Percentiles rank a stretch among this genome's conserved stretches.
phyloP scores from a whole-genome alignment of 192 early-diverging fungal genomes.

The Entomortierella chlamydospora region DNA sequence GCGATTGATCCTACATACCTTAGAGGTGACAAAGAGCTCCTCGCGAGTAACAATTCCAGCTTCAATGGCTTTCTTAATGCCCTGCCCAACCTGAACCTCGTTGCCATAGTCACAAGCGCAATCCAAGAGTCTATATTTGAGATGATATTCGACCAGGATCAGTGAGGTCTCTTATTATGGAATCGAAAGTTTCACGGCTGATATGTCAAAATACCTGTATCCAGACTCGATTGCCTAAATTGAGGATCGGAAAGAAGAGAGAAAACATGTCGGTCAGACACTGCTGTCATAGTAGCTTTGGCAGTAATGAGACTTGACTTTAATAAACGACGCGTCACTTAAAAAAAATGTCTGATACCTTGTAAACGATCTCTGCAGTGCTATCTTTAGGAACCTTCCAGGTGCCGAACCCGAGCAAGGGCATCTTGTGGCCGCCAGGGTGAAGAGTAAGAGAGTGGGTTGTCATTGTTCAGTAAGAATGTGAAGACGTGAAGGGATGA shows the following conservation, averaged over 20 bases:
- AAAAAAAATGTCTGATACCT: no score
- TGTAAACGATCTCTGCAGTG: slow-evolving; percentile 56
- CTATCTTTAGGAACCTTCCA: slow-evolving; percentile 63
- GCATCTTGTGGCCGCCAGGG: slow-evolving; percentile 64
- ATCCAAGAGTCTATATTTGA: slow-evolving; percentile 52
- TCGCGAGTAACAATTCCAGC: slow-evolving; percentile 66
- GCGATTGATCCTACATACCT: no score
- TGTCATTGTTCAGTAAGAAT: slow-evolving; percentile 42
- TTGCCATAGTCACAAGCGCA: slow-evolving; percentile 73
- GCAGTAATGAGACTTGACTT: no score
- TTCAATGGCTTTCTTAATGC: slow-evolving; percentile 62
- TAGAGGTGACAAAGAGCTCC: slow-evolving; percentile 69
- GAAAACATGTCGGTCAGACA: no score
- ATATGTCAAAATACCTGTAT: slow-evolving; percentile 27
- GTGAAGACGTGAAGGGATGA: no score
- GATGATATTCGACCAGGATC: not conserved
- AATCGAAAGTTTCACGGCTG: not conserved
- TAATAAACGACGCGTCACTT: no score
- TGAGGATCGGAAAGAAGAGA: not conserved
- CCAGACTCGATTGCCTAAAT: slow-evolving; percentile 40
- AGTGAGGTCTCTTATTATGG: not conserved
- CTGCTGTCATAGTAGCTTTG: no score
- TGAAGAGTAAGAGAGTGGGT: slow-evolving; percentile 54
- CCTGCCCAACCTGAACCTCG: slow-evolving; percentile 72
- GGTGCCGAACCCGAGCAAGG: slow-evolving; percentile 63